phyloP scores from a whole-genome alignment of 2,329 filamentous ascomycete species.

The Talaromyces sp. region DNA sequence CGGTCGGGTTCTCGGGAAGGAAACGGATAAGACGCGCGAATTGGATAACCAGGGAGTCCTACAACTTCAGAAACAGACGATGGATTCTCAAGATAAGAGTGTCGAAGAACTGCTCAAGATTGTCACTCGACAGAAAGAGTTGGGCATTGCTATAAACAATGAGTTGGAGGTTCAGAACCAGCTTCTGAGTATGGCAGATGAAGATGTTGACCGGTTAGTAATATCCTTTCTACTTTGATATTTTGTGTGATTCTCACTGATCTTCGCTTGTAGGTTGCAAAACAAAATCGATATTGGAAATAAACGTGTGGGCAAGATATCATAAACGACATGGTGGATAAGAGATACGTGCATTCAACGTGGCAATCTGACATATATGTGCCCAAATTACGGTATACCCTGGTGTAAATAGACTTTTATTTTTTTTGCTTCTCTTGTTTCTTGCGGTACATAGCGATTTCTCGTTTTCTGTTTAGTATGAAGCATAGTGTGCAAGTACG shows the following conservation, averaged over 20 bases:
- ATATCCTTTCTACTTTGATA: slow-evolving; percentile 3
- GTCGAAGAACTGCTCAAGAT: slow-evolving; percentile 58
- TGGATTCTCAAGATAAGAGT: slow-evolving; percentile 59
- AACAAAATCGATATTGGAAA: slow-evolving; percentile 48
- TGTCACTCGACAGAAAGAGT: slow-evolving; percentile 57
- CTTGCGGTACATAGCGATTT: background rate
- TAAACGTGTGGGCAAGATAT: slow-evolving; percentile 47
- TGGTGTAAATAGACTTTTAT: background rate
- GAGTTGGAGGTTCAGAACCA: slow-evolving; percentile 61
- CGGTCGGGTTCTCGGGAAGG: slow-evolving; percentile 51
- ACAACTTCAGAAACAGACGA: slow-evolving; percentile 60
- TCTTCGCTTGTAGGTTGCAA: slow-evolving; percentile 25
- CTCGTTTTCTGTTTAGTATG: background rate
- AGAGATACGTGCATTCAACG: background rate
- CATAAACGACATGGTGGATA: slow-evolving; percentile 25
- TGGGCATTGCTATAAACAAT: slow-evolving; percentile 61
- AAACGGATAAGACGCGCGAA: slow-evolving; percentile 61
- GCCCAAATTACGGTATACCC: background rate
- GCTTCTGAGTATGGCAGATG: slow-evolving; percentile 56
- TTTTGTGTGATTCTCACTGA: slow-evolving; percentile 5
- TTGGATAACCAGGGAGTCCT: slow-evolving; percentile 63
- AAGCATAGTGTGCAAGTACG: background rate
- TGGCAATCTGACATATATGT: background rate
- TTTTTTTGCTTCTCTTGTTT: background rate
- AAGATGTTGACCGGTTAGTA: slow-evolving; percentile 53